Conservation (phyloP, 495 filamentous ascomycete genomes). For the Pseudoneurospora amorphoporcata region DNA sequence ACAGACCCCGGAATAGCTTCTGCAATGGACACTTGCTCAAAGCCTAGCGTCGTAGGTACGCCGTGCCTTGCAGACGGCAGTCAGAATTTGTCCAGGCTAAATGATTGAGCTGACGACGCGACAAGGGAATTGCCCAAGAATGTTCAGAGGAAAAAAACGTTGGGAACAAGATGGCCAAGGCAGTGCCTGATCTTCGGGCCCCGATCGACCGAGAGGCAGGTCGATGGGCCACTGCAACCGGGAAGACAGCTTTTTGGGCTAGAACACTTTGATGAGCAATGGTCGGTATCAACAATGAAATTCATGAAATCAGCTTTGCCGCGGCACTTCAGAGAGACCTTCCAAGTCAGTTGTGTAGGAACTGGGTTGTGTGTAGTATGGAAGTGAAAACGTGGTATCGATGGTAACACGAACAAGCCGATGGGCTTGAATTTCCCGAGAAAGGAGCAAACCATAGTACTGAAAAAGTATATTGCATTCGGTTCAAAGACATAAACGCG, state of each 20-base stretch:
- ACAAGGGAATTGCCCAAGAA: not conserved
- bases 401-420: not conserved
- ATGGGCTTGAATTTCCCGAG: not conserved
- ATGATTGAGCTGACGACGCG: constrained; percentile 2
- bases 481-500: not conserved
- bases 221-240: not conserved
- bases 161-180: not conserved
- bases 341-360: not conserved
- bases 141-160: not conserved
- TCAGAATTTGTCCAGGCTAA: constrained; percentile 17
- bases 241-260: not conserved
- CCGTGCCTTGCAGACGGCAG: constrained; percentile 20
- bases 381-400: not conserved
- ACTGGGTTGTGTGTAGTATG: not conserved
- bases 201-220: not conserved
- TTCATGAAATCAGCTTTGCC: not conserved
- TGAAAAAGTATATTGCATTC: not conserved
- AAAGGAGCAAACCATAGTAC: not conserved
- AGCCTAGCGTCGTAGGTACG: constrained; percentile 2
- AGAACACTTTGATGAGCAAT: not conserved
- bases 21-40: not conserved
- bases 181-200: not conserved
- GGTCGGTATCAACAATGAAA: not conserved
- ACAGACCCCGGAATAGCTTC: not conserved
- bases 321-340: not conserved